phyloP scores from a whole-genome alignment of 164 flowering plant species.

The Umbellularia californica region DNA sequence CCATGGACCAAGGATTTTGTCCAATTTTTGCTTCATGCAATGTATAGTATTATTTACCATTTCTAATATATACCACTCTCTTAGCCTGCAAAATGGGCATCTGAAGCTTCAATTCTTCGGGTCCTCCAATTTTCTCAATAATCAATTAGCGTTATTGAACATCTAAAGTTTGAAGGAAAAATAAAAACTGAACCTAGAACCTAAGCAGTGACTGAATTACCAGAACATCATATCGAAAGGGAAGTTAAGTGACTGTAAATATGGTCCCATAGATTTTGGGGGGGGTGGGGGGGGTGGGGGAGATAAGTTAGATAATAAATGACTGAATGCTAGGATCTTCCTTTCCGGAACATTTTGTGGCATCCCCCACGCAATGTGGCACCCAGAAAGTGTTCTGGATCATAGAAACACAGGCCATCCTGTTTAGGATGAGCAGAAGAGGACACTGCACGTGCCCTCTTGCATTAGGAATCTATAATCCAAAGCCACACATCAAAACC shows the following conservation, averaged over 20 bases:
- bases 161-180: no score
- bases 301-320: no score
- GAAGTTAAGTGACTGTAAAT: not conserved
- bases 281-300: no score
- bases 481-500: not conserved
- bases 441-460: not conserved
- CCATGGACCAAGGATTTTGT: no score
- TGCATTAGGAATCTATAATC: not conserved
- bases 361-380: not conserved
- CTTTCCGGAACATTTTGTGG: not conserved
- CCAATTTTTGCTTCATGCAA: no score
- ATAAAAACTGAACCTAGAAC: no score
- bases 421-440: not conserved
- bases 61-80: no score
- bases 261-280: not conserved
- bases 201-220: not conserved
- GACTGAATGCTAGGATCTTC: not conserved
- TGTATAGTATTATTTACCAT: no score
- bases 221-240: not conserved
- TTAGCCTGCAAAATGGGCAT: constrained; percentile 39
- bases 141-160: not conserved
- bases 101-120: not conserved
- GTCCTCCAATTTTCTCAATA: not conserved
- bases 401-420: not conserved
- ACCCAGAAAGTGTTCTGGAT: not conserved